phyloP scores from a whole-genome alignment of 495 filamentous ascomycete genomes.

The Bacidia gigantensis region DNA sequence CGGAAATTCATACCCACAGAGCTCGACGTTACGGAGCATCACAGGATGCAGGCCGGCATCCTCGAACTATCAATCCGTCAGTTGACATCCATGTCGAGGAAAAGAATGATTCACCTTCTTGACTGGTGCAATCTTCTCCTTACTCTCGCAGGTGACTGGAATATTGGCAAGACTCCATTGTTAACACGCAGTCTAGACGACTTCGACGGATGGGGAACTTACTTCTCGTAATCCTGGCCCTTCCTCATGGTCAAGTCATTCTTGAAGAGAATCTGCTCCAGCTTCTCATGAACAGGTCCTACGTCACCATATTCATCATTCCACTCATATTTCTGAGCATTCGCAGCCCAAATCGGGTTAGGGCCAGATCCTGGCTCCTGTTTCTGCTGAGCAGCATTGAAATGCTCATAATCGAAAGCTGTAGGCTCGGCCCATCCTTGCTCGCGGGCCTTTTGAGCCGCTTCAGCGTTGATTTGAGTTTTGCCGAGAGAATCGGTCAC shows the following conservation, averaged over 20 bases:
- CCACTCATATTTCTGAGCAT: slow-evolving; percentile 66
- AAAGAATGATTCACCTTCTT: slow-evolving; percentile 22
- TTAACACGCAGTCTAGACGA: background rate
- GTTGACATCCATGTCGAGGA: background rate
- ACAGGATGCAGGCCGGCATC: slow-evolving; percentile 75
- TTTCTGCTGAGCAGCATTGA: background rate
- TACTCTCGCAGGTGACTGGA: slow-evolving; percentile 45
- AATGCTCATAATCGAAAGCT: slow-evolving; percentile 37
- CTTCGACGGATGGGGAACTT: slow-evolving; percentile 17
- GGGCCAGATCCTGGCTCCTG: background rate
- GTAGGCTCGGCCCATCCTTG: slow-evolving; percentile 40
- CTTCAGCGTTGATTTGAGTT: slow-evolving; percentile 22
- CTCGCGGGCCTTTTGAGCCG: slow-evolving; percentile 22
- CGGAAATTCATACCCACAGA: slow-evolving; percentile 50
- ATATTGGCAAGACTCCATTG: slow-evolving; percentile 40
- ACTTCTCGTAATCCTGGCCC: slow-evolving; percentile 23
- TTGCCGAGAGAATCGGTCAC: slow-evolving; percentile 22
- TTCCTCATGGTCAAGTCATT: slow-evolving; percentile 28
- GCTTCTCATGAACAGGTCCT: slow-evolving; percentile 48
- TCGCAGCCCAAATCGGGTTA: slow-evolving; percentile 37
- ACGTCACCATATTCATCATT: slow-evolving; percentile 74
- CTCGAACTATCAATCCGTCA: slow-evolving; percentile 37
- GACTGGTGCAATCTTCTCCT: slow-evolving; percentile 38
- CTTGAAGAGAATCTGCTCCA: slow-evolving; percentile 65
- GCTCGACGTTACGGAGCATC: slow-evolving; percentile 61